phyloP scores from a whole-genome alignment of 2,329 filamentous ascomycete genomes.

The Diplodia corticola region DNA sequence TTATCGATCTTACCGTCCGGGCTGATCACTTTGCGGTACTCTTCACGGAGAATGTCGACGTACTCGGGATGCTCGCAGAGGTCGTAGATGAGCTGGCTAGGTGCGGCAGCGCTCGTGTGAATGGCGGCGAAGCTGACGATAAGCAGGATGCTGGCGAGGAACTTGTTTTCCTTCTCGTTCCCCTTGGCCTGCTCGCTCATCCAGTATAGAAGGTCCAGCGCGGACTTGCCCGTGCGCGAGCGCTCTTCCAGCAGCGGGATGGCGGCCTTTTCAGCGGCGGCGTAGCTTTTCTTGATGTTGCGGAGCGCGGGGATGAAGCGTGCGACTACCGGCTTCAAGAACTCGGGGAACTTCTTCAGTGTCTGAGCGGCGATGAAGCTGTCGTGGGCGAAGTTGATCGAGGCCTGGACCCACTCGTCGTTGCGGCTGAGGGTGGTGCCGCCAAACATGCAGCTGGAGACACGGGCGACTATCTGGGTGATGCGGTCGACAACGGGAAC shows the following conservation, averaged over 20 bases:
- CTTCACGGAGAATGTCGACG: constrained; percentile 24
- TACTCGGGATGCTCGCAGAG: constrained; percentile 26
- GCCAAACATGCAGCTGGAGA: constrained; percentile 51
- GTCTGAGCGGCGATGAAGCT: constrained; percentile 18
- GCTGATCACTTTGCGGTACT: constrained; percentile 17
- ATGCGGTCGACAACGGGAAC: constrained; percentile 40
- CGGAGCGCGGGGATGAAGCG: neutral
- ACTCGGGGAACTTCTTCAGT: constrained; percentile 1
- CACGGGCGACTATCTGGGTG: constrained; percentile 49
- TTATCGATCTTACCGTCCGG: constrained; percentile 23
- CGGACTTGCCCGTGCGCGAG: constrained; percentile 5
- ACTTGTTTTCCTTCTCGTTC: constrained; percentile 21
- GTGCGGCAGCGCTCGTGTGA: constrained; percentile 28
- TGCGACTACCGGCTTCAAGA: constrained; percentile 1
- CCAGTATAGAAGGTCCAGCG: constrained; percentile 14
- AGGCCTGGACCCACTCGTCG: constrained; percentile 48
- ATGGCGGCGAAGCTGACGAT: constrained; percentile 26
- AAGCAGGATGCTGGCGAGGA: constrained; percentile 9
- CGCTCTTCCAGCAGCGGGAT: constrained; percentile 19
- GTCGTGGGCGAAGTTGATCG: constrained; percentile 48
- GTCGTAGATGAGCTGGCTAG: constrained; percentile 26
- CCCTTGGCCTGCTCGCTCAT: constrained; percentile 11
- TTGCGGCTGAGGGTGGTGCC: constrained; percentile 49
- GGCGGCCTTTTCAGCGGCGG: constrained; percentile 26
- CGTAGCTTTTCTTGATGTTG: constrained; percentile 16